Percentiles rank a stretch among this genome's conserved stretches.
phyloP scores from a whole-genome alignment of 495 filamentous ascomycete genomes.

The Trichoderma virens region DNA sequence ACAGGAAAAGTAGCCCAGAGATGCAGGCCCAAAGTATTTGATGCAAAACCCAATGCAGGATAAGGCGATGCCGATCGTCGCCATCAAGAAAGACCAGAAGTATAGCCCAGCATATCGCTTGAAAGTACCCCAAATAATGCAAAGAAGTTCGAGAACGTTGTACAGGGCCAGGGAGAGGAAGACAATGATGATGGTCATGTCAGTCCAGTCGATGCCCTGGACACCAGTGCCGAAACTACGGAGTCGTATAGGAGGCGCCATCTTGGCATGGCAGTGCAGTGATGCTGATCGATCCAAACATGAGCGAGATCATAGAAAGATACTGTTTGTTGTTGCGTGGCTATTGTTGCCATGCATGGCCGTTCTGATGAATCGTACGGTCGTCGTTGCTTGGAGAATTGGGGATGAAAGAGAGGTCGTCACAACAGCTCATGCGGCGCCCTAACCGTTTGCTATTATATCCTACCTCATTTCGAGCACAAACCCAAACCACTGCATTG shows the following conservation, averaged over 20 bases:
- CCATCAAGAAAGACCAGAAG: constrained; percentile 35
- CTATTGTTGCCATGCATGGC: neutral
- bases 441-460: neutral
- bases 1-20: constrained; percentile 31
- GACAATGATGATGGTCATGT: constrained; percentile 24
- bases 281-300: neutral
- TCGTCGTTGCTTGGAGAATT: neutral
- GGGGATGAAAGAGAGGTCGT: neutral
- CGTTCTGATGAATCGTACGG: neutral
- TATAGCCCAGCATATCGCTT: constrained; percentile 28
- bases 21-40: constrained; percentile 49
- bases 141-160: constrained; percentile 35
- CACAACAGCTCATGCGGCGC: neutral
- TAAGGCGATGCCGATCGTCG: constrained; percentile 44
- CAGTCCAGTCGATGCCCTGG: neutral
- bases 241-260: neutral
- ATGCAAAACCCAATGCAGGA: constrained; percentile 51
- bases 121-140: constrained; percentile 35
- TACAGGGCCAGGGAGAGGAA: constrained; percentile 33
- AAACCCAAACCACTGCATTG: neutral
- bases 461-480: neutral
- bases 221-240: neutral
- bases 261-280: neutral
- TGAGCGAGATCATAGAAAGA: neutral
- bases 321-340: neutral